Base-by-base conservation (phyloP, 352 stramenopile species). In the Phytophthora syringae region DNA sequence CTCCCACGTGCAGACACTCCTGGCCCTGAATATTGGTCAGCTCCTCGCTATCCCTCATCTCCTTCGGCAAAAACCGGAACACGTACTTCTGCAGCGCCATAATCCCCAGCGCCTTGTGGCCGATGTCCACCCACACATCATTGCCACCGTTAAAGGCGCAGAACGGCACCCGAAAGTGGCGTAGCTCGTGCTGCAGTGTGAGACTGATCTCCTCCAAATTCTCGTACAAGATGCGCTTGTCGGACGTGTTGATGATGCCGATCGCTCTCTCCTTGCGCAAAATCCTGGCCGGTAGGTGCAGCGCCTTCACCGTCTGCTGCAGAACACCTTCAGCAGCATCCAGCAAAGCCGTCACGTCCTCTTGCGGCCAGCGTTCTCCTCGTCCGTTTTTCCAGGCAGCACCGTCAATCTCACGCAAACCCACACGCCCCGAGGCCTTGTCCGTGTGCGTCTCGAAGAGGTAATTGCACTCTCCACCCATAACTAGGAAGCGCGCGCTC, bases 381-480 rank as follows among this genome's bases (percentile, higher is more conserved):
- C 82, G 81, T n/a, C 86, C 82, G 52, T 89, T 78, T 32, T 97
- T 95, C 89, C 88, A 97, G 20, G 81, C 25, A 20, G 62, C 52
- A 7, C 81, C 79, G 25, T 84, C 72, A 34, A 97, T 90, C 57
- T 93, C 74, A 5, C 80, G 76, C 27, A 96, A 68, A 21, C 67
- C 81, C 18, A 93, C 72, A 39, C 71, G 76, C 12, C 72, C 70
- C 7, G 72, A 82, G 7, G 50, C 58, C 22, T 61, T 61, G 50
- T 84, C 48, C 24, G 74, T 87, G 64, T 88, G 76, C 24, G 82
- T 89, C 56, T 92, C 86, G 11, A 93, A 74, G 13, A 99, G 77
- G 68, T 98, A 99, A 68, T 99, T 99, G 77, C 94, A 98, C 76
- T 99, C 97, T 22, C 97, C 97, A 47, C 97, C 97, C 90, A 99